Evolutionary conservation across 2,329 filamentous ascomycete species (phyloP).

Genomic region (Ilyonectria mors-panacis): DNA sequence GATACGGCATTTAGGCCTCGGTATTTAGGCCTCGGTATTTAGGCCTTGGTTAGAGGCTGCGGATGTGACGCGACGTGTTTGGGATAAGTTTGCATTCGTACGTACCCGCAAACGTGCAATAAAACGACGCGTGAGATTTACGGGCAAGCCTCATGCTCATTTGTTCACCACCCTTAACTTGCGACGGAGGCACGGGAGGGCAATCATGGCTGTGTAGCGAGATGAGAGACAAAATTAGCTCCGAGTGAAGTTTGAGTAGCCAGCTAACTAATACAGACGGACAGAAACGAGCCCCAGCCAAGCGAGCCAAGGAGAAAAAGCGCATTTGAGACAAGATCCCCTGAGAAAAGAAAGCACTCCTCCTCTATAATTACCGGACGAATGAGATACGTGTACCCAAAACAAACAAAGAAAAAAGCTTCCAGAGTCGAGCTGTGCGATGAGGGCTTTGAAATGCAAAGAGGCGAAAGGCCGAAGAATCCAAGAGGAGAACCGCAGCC

Average conservation of each 20-base stretch:
- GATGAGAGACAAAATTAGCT: background rate
- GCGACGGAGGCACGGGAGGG: background rate
- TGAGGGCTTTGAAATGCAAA: background rate
- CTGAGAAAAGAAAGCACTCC: background rate
- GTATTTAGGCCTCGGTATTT: no score
- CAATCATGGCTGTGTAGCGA: background rate
- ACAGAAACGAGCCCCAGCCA: background rate
- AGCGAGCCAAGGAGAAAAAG: background rate
- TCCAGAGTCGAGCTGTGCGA: background rate
- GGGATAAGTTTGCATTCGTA: background rate
- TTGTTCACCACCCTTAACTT: background rate
- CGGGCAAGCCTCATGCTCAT: background rate
- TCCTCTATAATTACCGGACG: background rate
- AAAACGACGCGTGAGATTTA: background rate
- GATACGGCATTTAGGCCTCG: no score
- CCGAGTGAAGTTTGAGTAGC: background rate
- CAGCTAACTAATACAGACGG: background rate
- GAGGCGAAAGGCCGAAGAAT: background rate
- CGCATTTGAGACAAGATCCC: background rate
- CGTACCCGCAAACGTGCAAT: background rate
- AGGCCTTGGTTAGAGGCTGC: background rate
- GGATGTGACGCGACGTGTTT: background rate
- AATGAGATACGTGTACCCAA: background rate
- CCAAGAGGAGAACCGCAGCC: background rate
- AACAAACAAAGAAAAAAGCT: background rate